Evolutionary conservation across 306 rosid species (phyloP).

Genomic region (Dryas alaskensis): DNA sequence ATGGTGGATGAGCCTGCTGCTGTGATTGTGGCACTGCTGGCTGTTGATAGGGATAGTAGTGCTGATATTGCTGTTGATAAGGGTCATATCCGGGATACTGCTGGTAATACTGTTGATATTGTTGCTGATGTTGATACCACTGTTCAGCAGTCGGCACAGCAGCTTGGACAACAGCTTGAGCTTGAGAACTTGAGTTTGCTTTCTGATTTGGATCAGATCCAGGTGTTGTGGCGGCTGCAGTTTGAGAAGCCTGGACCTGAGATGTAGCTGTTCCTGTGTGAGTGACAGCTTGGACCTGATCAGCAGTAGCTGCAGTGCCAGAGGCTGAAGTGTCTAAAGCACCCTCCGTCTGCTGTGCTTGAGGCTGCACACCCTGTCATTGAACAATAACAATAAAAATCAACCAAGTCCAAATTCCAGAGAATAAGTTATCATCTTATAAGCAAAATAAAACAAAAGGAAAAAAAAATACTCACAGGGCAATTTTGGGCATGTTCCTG

Average conservation of each 20-base stretch:
- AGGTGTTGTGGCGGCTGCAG: slow-evolving; percentile 39
- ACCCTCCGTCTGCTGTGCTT: slow-evolving; percentile 52
- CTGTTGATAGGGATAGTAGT: slow-evolving; percentile 81
- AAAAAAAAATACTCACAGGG: slow-evolving; percentile 50
- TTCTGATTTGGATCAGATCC: slow-evolving; percentile 64
- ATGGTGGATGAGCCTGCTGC: slow-evolving; percentile 53
- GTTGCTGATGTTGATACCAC: slow-evolving; percentile 90
- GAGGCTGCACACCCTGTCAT: slow-evolving; percentile 77
- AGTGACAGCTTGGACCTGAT: slow-evolving; percentile 49
- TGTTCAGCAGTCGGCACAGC: slow-evolving; percentile 65
- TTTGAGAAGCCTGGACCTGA: slow-evolving; percentile 59
- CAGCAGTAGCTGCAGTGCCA: slow-evolving; percentile 43
- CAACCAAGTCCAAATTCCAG: slow-evolving; percentile 15
- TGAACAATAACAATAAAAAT: slow-evolving; percentile 24
- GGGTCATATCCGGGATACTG: slow-evolving; percentile 92
- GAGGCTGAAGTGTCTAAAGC: slow-evolving; percentile 49
- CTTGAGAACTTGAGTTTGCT: slow-evolving; percentile 51
- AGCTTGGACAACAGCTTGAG: slow-evolving; percentile 53
- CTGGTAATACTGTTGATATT: slow-evolving; percentile 86
- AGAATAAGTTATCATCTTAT: background rate
- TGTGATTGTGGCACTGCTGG: slow-evolving; percentile 53
- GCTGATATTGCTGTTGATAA: slow-evolving; percentile 87
- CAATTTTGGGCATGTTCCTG: slow-evolving; percentile 94
- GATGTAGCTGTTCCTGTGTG: slow-evolving; percentile 41
- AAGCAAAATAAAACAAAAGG: background rate